Conservation (phyloP, 2,329 filamentous ascomycete species). For the Aspergillus alliaceus region DNA sequence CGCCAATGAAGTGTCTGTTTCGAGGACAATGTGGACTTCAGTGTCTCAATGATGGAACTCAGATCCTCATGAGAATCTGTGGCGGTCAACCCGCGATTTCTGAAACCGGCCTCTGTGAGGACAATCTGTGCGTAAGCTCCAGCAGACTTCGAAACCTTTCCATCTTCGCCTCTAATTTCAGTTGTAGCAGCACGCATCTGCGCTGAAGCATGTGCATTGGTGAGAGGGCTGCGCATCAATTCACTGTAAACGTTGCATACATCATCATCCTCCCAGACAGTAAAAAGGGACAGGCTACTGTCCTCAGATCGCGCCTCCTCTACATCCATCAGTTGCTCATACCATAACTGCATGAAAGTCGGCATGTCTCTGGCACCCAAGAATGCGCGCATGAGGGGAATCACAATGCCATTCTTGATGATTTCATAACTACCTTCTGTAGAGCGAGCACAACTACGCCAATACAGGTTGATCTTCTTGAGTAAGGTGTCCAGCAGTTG, state of each 20-base stretch:
- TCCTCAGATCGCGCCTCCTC: slow-evolving; percentile 33
- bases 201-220: slow-evolving; percentile 26
- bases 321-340: slow-evolving; percentile 36
- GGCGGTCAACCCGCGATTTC: slow-evolving; percentile 23
- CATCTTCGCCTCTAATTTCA: slow-evolving; percentile 28
- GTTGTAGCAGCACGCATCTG: slow-evolving; percentile 32
- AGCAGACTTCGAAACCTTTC: slow-evolving; percentile 26
- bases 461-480: slow-evolving; percentile 35
- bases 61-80: slow-evolving; percentile 25
- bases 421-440: slow-evolving; percentile 26
- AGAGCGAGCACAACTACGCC: slow-evolving; percentile 22
- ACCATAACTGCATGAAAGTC: slow-evolving; percentile 43
- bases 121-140: slow-evolving; percentile 37
- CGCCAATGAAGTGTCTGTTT: slow-evolving; percentile 36
- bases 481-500: slow-evolving; percentile 38
- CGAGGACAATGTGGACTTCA: slow-evolving; percentile 31
- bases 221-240: slow-evolving; percentile 32
- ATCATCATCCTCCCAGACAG: slow-evolving; percentile 49
- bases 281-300: slow-evolving; percentile 25
- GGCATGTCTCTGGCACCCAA: slow-evolving; percentile 40
- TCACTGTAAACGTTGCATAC: slow-evolving; percentile 38
- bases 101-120: slow-evolving; percentile 36
- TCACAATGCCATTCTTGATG: slow-evolving; percentile 39
- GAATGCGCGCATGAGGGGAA: slow-evolving; percentile 43
- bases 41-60: slow-evolving; percentile 25